Base-by-base conservation (phyloP, 2,329 filamentous ascomycete species). In the Parastagonospora avenae region DNA sequence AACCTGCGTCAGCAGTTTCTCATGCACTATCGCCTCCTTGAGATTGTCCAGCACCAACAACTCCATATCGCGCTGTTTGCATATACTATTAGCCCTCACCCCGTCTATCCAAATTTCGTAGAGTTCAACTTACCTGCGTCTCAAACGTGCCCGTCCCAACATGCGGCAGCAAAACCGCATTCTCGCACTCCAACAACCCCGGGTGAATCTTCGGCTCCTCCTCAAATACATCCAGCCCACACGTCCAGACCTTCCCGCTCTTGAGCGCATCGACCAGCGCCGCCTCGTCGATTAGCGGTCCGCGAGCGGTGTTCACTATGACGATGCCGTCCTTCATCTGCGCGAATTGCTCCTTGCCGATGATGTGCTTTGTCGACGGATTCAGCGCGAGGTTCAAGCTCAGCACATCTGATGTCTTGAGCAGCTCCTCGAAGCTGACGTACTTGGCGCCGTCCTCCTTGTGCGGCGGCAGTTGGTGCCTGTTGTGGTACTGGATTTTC, bases 71-170 rank as follows among this genome's bases (percentile, higher is more conserved):
- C 78, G 70, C 70, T 75, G 47, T 16, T n/a, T n/a, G 14, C 19
- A 24, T 5, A 24, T 5, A 24, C 19, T 5, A 24, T 24, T 24
- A 24, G 19, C 19, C 19, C n/a, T n/a, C n/a, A n/a, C n/a, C n/a
- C n/a, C n/a, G n/a, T n/a, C n/a, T n/a, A n/a, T n/a, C n/a, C n/a
- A 24, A 28, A 41, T 48, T 66, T 42, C 66, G 61, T 48, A 8
- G 8, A 2, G 8, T 6, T 3, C 4, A 5, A 55, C 67, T 57
- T 49, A 73, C 80, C 71, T 85, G 82, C 16, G 82, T 85, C 68
- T 86, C 83, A 62, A 77, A 81, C 9, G 83, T 85, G 52, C 74
- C 79, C 1, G 83, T 86, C 15, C 83, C 84, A 56, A 86, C 80
- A 60, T 86, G 84, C 33, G 84, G 84, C 55, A 85, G 65, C 57